Percentiles rank a stretch among this genome's conserved stretches.
These are phyloP conservation scores for Alternaria sp. DNA, from an alignment of 2,329 filamentous ascomycete genomes.

Conservation along the genomic window DNA sequence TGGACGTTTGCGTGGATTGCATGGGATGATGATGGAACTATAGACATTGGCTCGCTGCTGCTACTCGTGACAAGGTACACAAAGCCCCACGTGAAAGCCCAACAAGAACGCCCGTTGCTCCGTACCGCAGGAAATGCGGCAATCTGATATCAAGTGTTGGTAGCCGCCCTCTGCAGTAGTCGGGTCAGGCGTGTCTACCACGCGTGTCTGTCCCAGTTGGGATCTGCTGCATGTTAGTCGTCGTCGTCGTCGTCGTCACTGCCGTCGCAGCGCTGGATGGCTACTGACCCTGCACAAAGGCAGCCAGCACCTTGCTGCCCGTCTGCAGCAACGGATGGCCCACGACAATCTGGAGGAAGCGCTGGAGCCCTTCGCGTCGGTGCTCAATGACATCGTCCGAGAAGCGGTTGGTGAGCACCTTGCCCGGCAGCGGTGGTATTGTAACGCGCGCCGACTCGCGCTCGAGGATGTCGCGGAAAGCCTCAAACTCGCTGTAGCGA, in stretches of 20 bases:
- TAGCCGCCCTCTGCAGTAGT: not conserved
- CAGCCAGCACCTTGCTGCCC: slow-evolving; percentile 92
- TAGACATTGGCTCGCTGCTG: slow-evolving; percentile 2
- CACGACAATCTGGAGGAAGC: slow-evolving; percentile 96
- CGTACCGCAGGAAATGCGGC: slow-evolving; percentile 25
- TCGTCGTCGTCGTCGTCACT: not conserved
- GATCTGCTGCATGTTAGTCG: slow-evolving; percentile 60
- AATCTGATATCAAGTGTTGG: slow-evolving; percentile 1
- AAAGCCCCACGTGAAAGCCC: slow-evolving; percentile 2
- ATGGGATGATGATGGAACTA: not conserved
- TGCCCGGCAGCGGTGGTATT: slow-evolving; percentile 93
- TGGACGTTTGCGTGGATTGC: not conserved
- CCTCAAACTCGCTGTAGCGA: slow-evolving; percentile 97
- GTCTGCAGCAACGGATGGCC: slow-evolving; percentile 96
- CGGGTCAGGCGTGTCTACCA: slow-evolving; percentile 32
- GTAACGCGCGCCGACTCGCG: slow-evolving; percentile 92
- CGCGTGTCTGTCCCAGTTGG: slow-evolving; percentile 78
- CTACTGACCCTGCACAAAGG: slow-evolving; percentile 89
- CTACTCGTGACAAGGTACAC: slow-evolving; percentile 2
- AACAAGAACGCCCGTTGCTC: slow-evolving; percentile 32
- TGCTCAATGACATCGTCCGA: slow-evolving; percentile 98
- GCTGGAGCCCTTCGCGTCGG: slow-evolving; percentile 85
- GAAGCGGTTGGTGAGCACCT: slow-evolving; percentile 98
- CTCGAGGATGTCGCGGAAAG: slow-evolving; percentile 98
- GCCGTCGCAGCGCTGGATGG: not conserved